phyloP scores from a whole-genome alignment of 2,329 filamentous ascomycete genomes.

The Aureobasidium leucospermi region DNA sequence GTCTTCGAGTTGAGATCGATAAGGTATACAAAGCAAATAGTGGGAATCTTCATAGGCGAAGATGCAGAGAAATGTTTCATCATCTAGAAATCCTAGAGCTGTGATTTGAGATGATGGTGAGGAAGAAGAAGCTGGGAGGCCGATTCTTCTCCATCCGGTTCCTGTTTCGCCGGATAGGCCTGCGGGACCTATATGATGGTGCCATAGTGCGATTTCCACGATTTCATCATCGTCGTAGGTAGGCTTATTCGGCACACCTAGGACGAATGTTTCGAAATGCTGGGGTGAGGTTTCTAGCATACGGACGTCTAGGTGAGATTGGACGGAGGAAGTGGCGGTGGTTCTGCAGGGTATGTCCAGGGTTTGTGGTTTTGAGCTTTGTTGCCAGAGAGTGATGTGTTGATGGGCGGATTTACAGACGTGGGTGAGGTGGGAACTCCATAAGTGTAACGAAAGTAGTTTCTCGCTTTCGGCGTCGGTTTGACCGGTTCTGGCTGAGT shows the following conservation, averaged over 20 bases:
- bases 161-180: neutral
- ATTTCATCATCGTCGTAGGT: neutral
- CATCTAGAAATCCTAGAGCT: neutral
- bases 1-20: neutral
- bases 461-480: neutral
- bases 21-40: neutral
- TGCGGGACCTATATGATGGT: neutral
- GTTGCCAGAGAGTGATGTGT: conserved; percentile 8
- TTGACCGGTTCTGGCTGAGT: neutral
- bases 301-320: neutral
- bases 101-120: neutral
- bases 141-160: neutral
- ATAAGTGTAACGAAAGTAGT: neutral
- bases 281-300: neutral
- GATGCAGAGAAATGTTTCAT: neutral
- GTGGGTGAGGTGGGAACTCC: neutral
- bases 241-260: neutral
- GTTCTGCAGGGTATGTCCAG: neutral
- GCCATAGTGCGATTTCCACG: neutral
- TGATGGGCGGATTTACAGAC: conserved; percentile 4
- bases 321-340: neutral
- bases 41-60: neutral
- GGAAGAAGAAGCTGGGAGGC: neutral
- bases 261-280: neutral
- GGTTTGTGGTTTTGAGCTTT: neutral